These are phyloP conservation scores for Epichloe baconii DNA, from an alignment of 2,329 filamentous ascomycete species.

Conservation along the genomic window DNA sequence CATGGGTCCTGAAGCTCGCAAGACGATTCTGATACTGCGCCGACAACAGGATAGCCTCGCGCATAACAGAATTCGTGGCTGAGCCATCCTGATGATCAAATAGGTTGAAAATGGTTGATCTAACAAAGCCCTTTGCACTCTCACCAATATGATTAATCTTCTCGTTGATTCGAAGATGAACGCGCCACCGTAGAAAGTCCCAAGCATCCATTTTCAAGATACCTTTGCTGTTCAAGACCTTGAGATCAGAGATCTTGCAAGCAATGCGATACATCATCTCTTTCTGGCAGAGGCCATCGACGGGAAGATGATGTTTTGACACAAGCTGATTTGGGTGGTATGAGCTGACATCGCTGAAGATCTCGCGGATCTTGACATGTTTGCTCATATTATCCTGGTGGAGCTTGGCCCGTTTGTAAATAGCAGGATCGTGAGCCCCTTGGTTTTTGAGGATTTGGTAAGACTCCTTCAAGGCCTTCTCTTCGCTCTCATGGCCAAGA, in stretches of 20 bases:
- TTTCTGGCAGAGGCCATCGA: constrained; percentile 19
- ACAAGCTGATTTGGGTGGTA: constrained; percentile 27
- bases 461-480: constrained; percentile 11
- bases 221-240: constrained; percentile 11
- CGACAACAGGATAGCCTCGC: constrained; percentile 15
- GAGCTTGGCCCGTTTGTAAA: constrained; percentile 10
- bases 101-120: constrained; percentile 9
- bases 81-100: constrained; percentile 6
- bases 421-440: constrained; percentile 5
- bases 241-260: constrained; percentile 20
- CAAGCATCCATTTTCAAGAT: constrained; percentile 23
- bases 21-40: constrained; percentile 12
- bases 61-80: constrained; percentile 16
- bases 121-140: constrained; percentile 6
- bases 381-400: constrained; percentile 21
- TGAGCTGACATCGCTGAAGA: constrained; percentile 16
- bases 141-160: constrained; percentile 4
- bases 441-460: neutral
- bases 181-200: constrained; percentile 25
- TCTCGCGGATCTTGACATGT: constrained; percentile 20
- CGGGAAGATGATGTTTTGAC: constrained; percentile 18
- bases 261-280: constrained; percentile 24
- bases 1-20: constrained; percentile 8
- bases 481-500: constrained; percentile 13
- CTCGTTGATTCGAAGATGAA: constrained; percentile 10